Conservation (phyloP, 2,329 filamentous ascomycete species). For the Microcyclospora tardicrescens region DNA sequence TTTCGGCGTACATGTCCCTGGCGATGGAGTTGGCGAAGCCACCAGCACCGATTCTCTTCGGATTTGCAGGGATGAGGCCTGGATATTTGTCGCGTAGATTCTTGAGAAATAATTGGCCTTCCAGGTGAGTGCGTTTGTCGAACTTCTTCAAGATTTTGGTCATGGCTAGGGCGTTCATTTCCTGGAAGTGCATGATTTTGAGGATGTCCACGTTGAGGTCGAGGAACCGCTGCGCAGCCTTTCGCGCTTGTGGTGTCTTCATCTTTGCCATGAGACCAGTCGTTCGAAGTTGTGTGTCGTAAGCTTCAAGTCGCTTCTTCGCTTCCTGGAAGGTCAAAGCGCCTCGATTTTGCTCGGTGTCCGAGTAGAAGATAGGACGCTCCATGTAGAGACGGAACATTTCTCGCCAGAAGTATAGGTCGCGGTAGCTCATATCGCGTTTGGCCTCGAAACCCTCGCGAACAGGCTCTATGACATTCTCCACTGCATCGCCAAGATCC, state of each 20-base stretch:
- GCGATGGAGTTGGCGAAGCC: constrained; percentile 56
- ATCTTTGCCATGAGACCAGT: constrained; percentile 48
- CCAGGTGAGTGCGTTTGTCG: constrained; percentile 69
- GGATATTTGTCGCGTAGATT: constrained; percentile 16
- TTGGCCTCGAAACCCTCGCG: constrained; percentile 33
- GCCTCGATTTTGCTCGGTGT: constrained; percentile 57
- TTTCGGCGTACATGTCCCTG: constrained; percentile 60
- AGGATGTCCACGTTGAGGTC: constrained; percentile 62
- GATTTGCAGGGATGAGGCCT: constrained; percentile 9
- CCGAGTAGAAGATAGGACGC: constrained; percentile 70
- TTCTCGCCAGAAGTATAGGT: constrained; percentile 63
- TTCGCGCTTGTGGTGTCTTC: constrained; percentile 51
- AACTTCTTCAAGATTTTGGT: constrained; percentile 86
- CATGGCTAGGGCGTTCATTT: constrained; percentile 67
- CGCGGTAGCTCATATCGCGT: constrained; percentile 26
- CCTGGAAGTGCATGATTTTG: constrained; percentile 70
- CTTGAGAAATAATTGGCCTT: constrained; percentile 27
- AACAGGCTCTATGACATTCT: constrained; percentile 50
- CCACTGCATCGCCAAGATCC: constrained; percentile 51
- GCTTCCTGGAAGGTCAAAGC: constrained; percentile 53
- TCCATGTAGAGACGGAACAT: constrained; percentile 75
- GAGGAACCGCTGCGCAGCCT: constrained; percentile 56
- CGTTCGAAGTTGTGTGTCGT: constrained; percentile 53
- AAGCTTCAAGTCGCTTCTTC: constrained; percentile 55
- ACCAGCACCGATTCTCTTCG: constrained; percentile 43